Evolutionary conservation across 148 eudicot species (phyloP).

Genomic region (Heliamphora exappendiculata): DNA sequence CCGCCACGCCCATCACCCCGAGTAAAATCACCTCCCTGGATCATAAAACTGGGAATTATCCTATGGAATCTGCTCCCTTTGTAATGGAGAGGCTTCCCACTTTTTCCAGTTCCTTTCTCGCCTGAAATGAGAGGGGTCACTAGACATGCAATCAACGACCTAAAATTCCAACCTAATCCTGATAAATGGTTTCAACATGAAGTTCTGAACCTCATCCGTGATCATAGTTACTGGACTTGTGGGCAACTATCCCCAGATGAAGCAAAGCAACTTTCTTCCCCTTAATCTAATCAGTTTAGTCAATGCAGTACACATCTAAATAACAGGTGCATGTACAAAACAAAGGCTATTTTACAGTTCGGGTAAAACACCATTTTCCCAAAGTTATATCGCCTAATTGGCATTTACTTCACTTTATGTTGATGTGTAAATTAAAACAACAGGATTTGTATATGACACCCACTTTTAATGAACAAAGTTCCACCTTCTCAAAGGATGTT

Average conservation of each 20-base stretch:
- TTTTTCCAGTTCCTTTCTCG: constrained; percentile 29
- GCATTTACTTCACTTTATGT: background rate
- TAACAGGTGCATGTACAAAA: background rate
- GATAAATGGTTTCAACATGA: background rate
- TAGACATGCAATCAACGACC: background rate
- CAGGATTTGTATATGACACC: background rate
- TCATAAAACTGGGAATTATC: constrained; percentile 25
- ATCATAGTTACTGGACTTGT: background rate
- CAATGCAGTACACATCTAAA: background rate
- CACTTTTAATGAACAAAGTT: background rate
- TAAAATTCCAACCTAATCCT: background rate
- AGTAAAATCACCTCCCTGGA: constrained; percentile 80
- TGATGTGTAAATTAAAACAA: background rate
- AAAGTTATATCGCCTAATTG: background rate
- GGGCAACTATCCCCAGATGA: background rate
- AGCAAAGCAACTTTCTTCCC: background rate
- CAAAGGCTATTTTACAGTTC: background rate
- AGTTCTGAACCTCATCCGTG: background rate
- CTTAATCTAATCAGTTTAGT: background rate
- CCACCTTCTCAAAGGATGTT: background rate
- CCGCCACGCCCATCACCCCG: constrained; percentile 94
- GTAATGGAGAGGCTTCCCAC: constrained; percentile 20
- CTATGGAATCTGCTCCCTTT: constrained; percentile 23
- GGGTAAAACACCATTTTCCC: background rate
- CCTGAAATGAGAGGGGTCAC: constrained; percentile 28